These are phyloP conservation scores for Nicotiana tabacum DNA, from an alignment of 257 asterid genomes.

Conservation along the genomic window DNA sequence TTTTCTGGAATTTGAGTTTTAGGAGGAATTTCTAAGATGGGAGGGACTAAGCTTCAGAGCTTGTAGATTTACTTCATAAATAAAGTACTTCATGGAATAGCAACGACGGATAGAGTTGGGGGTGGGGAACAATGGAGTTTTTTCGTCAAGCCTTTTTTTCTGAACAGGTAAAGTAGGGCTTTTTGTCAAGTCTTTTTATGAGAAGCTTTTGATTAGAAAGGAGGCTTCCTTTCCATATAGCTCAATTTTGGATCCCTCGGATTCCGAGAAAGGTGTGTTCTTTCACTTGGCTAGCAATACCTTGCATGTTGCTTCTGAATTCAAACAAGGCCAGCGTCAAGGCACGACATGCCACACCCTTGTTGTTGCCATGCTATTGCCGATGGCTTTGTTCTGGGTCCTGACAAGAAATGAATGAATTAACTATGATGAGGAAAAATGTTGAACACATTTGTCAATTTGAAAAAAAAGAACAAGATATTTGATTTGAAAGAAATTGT, in stretches of 20 bases:
- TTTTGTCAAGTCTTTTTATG: not conserved
- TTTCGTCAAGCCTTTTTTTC: too few relatives aligned
- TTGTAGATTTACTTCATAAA: too few relatives aligned
- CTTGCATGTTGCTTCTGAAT: not conserved
- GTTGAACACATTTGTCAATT: too few relatives aligned
- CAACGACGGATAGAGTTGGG: not conserved
- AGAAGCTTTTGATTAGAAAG: not conserved
- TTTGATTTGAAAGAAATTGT: too few relatives aligned
- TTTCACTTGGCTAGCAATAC: not conserved
- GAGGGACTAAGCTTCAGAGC: not conserved
- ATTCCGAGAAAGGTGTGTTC: not conserved
- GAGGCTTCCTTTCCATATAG: not conserved
- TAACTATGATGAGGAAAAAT: too few relatives aligned
- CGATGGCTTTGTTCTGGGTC: too few relatives aligned
- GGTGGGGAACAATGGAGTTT: too few relatives aligned
- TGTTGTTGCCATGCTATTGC: too few relatives aligned
- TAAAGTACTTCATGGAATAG: not conserved
- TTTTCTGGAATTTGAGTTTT: not conserved
- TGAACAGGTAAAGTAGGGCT: not conserved
- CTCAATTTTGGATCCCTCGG: not conserved
- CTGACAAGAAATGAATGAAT: too few relatives aligned
- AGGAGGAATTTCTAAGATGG: not conserved
- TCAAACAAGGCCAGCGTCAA: too few relatives aligned
- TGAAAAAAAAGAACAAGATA: too few relatives aligned
- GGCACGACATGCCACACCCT: too few relatives aligned